Conservation (phyloP, 1,284 basidiomycete species). For the Microbotryum saponariae region DNA sequence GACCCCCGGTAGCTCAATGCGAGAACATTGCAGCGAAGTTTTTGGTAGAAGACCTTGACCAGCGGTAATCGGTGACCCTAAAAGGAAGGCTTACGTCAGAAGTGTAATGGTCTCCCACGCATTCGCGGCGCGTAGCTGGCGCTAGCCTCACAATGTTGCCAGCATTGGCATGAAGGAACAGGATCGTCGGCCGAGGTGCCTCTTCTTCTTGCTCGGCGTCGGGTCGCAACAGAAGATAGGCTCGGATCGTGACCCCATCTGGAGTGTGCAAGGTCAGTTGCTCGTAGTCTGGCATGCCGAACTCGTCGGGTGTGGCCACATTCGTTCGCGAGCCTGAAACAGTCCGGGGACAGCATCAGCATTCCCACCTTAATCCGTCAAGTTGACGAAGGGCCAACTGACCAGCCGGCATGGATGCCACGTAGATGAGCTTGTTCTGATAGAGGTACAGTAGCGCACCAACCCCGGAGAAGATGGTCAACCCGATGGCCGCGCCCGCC, state of each 20-base stretch:
- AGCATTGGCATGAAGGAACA: slow-evolving; percentile 89
- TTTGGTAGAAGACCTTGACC: slow-evolving; percentile 72
- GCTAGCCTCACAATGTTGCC: slow-evolving; percentile 49
- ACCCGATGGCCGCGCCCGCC: slow-evolving; percentile 1
- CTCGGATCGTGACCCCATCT: slow-evolving; percentile 55
- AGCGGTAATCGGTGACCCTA: slow-evolving; percentile 75
- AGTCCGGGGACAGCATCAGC: not conserved
- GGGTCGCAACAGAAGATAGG: slow-evolving; percentile 52
- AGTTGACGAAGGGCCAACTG: not conserved
- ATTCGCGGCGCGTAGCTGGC: not conserved
- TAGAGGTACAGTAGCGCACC: slow-evolving; percentile 44
- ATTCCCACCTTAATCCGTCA: not conserved
- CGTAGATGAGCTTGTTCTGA: slow-evolving; percentile 81
- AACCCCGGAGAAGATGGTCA: slow-evolving; percentile 1
- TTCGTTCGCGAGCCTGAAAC: slow-evolving; percentile 67
- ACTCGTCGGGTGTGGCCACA: slow-evolving; percentile 62
- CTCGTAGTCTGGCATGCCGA: slow-evolving; percentile 58
- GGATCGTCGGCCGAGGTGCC: slow-evolving; percentile 57
- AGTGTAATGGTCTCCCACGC: no score
- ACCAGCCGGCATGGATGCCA: slow-evolving; percentile 61
- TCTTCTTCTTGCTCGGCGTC: slow-evolving; percentile 21
- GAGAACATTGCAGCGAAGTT: slow-evolving; percentile 78
- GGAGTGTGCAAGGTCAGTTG: slow-evolving; percentile 59
- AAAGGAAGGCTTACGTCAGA: not conserved
- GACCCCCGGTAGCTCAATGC: slow-evolving; percentile 82